A percentile compares a stretch with the other conserved stretches of the same genome.
Conservation (phyloP, 1,284 basidiomycete species). For the Fomitopsis schrenkii region DNA sequence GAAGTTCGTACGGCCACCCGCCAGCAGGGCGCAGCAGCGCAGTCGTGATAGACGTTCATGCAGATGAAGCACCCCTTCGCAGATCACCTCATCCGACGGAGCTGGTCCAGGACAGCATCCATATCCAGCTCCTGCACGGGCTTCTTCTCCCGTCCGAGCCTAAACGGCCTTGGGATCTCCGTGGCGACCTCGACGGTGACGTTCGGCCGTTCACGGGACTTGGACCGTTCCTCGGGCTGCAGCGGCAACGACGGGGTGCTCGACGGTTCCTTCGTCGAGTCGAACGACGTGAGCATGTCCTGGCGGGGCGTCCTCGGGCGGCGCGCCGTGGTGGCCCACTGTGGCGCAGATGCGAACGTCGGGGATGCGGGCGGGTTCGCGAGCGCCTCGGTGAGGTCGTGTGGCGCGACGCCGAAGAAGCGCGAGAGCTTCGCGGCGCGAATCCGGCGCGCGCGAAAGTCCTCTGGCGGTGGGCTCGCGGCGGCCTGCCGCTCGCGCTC, state of each 20-base stretch:
- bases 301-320: neutral
- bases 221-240: neutral
- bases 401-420: constrained; percentile 56
- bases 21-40: neutral
- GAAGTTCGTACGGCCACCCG: neutral
- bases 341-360: constrained; percentile 2
- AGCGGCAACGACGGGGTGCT: neutral
- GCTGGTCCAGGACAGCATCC: constrained; percentile 43
- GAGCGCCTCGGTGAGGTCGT: constrained; percentile 35
- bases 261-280: neutral
- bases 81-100: constrained; percentile 42
- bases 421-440: constrained; percentile 50
- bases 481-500: neutral
- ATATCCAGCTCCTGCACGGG: constrained; percentile 25
- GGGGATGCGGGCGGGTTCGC: constrained; percentile 6
- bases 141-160: constrained; percentile 15
- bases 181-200: constrained; percentile 24
- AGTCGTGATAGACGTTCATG: neutral
- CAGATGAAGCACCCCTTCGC: neutral
- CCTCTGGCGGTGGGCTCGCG: constrained; percentile 5
- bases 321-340: constrained; percentile 3
- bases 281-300: neutral
- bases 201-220: neutral
- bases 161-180: constrained; percentile 20
- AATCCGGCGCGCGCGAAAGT: constrained; percentile 40